A percentile compares a stretch with the other conserved stretches of the same genome.
Conservation (phyloP, 2,329 filamentous ascomycete species). For the Clonostachys solani region DNA sequence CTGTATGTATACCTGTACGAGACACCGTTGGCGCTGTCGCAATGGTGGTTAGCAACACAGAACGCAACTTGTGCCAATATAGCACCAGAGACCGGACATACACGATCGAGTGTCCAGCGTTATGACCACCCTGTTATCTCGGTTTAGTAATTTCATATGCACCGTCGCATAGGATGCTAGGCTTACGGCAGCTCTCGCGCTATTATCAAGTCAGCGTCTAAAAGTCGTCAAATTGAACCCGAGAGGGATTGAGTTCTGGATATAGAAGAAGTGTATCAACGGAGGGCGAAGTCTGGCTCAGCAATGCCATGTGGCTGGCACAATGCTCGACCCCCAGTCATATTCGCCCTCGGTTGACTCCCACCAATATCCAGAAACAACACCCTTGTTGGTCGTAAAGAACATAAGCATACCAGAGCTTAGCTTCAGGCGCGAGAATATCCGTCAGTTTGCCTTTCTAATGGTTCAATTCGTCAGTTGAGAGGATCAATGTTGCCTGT, state of each 20-base stretch:
- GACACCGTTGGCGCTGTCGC: slow-evolving; percentile 16
- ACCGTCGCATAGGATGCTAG: neutral
- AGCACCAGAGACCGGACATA: slow-evolving; percentile 2
- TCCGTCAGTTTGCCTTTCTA: slow-evolving; percentile 7
- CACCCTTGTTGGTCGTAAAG: too few relatives aligned
- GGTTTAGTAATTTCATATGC: slow-evolving; percentile 1
- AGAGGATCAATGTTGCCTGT: neutral
- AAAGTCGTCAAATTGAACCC: too few relatives aligned
- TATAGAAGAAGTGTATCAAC: too few relatives aligned
- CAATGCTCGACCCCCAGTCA: too few relatives aligned
- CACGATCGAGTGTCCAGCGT: slow-evolving; percentile 8
- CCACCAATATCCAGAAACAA: too few relatives aligned
- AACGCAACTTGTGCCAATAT: neutral
- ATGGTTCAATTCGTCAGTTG: neutral
- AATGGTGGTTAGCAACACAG: neutral
- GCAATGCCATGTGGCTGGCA: too few relatives aligned
- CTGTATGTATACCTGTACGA: slow-evolving; percentile 23
- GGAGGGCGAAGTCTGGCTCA: too few relatives aligned
- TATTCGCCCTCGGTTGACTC: too few relatives aligned
- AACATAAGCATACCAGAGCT: neutral
- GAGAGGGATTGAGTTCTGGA: too few relatives aligned
- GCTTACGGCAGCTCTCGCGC: slow-evolving; percentile 6
- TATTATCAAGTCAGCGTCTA: too few relatives aligned
- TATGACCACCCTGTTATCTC: slow-evolving; percentile 6
- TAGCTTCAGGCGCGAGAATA: slow-evolving; percentile 5